Evolutionary conservation across 179 eudicot species (phyloP), one percentile per base, ranked within the genome.

Genomic region (Silene noctiflora): DNA sequence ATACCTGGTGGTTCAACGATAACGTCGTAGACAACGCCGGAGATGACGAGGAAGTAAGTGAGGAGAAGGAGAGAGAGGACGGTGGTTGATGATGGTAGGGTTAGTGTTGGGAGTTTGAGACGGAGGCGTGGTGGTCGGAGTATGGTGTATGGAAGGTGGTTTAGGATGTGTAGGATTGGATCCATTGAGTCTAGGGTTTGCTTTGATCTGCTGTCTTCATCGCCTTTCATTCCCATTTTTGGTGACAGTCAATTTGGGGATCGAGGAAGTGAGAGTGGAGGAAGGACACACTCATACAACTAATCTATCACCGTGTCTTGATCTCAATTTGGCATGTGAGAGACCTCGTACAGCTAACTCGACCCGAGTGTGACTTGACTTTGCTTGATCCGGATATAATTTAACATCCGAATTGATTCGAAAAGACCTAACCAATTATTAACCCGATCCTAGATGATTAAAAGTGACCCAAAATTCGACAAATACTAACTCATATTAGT

Each of bases 1-100:
- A 91, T 94, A 14, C 98, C 97, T 0, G 98, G 98, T 0, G 98
- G 98, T 74, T 91, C 97, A 33, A 90, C 93, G 83, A 93, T 93
- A 81, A 93, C 90, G 85, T 93, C 98, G 80, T 93, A 93, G 62
- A 93, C 84, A 73, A 93, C 80, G 71, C 97, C 97, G 73, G 98
- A 93, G 80, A 93, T 87, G 73, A 93, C 93, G 81, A 87, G 78
- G 90, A 91, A 93, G 91, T 93, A 93, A 75, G 96, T 89, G 79
- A 93, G 85, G 82, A 93, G 91, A 80, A 90, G 35, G 67, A 93
- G 90, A 5, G 90, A 64, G 85, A 72, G 86, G 74, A 88, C 88
- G 61, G 93, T 84, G 83, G 82, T 86, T 35, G 97, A 46, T 53
- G 97, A 87, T 10, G 98, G 98, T 58, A 91, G 90, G 31, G 90